Evolutionary conservation across 23 red algal species (phyloP).

Genomic region (Gracilaria vermiculophylla): DNA sequence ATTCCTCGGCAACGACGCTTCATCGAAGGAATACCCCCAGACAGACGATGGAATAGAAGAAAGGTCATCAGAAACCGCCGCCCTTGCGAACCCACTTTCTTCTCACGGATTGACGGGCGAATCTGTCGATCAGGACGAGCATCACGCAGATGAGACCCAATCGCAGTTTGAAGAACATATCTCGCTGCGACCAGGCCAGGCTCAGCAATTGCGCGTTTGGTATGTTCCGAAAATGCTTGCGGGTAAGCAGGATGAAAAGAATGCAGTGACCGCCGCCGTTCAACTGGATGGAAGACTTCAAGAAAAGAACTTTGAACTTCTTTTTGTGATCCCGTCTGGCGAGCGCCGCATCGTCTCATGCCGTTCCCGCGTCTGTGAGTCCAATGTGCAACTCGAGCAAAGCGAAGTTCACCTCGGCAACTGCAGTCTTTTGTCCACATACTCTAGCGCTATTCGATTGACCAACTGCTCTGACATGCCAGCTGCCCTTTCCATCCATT

Average conservation of each 20-base stretch:
- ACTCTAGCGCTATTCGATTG: slow-evolving; percentile 52
- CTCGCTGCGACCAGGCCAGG: background rate
- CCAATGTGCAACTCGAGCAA: slow-evolving; percentile 65
- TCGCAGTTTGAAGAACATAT: background rate
- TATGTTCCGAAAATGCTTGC: background rate
- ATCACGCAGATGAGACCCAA: background rate
- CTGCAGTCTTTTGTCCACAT: slow-evolving; percentile 72
- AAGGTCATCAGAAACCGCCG: background rate
- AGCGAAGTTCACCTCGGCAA: slow-evolving; percentile 88
- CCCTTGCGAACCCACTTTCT: background rate
- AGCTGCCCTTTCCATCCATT: slow-evolving; percentile 56
- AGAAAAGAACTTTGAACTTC: slow-evolving; percentile 21
- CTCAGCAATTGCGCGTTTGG: background rate
- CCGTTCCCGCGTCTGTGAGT: slow-evolving; percentile 81
- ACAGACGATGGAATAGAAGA: background rate
- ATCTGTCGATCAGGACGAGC: background rate
- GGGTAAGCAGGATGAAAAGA: background rate
- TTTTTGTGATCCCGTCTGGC: slow-evolving; percentile 32
- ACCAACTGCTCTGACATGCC: slow-evolving; percentile 88
- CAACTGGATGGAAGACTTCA: slow-evolving; percentile 20
- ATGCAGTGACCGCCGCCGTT: background rate
- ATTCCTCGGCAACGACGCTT: background rate
- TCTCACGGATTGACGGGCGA: background rate
- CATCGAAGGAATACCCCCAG: background rate
- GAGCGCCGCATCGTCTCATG: slow-evolving; percentile 32